Evolutionary conservation across 2,329 filamentous ascomycete genomes (phyloP), one percentile per base, ranked within the genome.

Genomic region (Botrytis hyacinthi): DNA sequence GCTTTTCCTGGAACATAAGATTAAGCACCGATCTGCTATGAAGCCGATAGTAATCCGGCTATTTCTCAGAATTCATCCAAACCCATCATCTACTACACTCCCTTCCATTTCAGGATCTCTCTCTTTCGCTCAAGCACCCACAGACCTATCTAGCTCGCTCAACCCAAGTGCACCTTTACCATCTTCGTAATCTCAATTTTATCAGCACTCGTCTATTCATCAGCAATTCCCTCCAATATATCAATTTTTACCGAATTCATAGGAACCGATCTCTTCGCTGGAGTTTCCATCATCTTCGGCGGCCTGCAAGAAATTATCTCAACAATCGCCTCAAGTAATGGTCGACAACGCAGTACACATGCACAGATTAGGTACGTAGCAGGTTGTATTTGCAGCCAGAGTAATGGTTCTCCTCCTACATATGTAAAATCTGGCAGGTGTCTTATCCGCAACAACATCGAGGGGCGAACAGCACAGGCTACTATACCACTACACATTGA

Each of bases 31-130:
- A 6, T 26, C 48, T 51, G 48, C 1, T n/a, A 6, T 14, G 48
- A n/a, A 3, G 6, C 6, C 16, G 54, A 20, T 1, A 20, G 54
- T 32, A 32, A 7, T 32, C 54, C n/a, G 1, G 3, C 10, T n/a
- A n/a, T 51, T n/a, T n/a, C 48, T 14, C 4, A 7, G 4, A 51
- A 14, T 51, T 5, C 48, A 51, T 51, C 7, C 4, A 51, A 14
- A n/a, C 4, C 1, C 48, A n/a, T 14, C 2, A 32, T 57, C 3
- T 32, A 20, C 4, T 18, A 0, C 14, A 3, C 1, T 6, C 6
- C 6, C 18, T 7, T 1, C 6, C 14, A 18, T 18, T 35, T 60
- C 12, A 0, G 0, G 48, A 51, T n/a, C 20, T 37, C 37, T 12
- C 22, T 32, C 14, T 32, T 20, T 60, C 20, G 57, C 57, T 37